These are phyloP conservation scores for Mrakia gelida DNA, from an alignment of 768 basidiomycete species.

Conservation along the genomic window DNA sequence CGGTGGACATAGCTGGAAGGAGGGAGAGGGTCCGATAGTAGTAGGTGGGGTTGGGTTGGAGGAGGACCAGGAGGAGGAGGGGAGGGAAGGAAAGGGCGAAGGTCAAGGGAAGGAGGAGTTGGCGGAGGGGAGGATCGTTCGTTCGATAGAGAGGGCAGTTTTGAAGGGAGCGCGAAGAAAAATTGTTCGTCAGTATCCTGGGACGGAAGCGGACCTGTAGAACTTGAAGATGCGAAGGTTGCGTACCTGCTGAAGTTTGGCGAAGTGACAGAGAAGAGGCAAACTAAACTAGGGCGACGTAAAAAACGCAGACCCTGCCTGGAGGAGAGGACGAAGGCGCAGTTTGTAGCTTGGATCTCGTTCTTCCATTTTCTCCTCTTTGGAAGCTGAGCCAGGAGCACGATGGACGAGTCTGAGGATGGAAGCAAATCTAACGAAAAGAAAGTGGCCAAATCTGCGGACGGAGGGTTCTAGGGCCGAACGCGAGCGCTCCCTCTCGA, in stretches of 20 bases:
- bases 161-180: neutral
- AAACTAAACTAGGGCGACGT: no score
- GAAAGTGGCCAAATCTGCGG: no score
- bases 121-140: neutral
- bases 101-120: neutral
- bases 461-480: no score
- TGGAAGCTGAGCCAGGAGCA: no score
- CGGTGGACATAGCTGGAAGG: constrained; percentile 2
- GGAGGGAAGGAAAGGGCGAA: neutral
- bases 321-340: no score
- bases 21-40: neutral
- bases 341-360: no score
- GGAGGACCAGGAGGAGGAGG: neutral
- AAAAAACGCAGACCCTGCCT: no score
- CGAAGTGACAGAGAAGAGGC: neutral
- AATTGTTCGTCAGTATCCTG: neutral
- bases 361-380: no score
- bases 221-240: neutral
- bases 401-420: no score
- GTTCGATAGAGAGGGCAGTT: neutral
- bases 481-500: no score
- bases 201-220: neutral
- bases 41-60: neutral
- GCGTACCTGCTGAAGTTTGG: neutral
- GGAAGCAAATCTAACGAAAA: no score